A percentile compares a stretch with the other conserved stretches of the same genome.
These are phyloP conservation scores for Achlya hypogyna DNA, from an alignment of 352 stramenopile genomes.

Conservation along the genomic window DNA sequence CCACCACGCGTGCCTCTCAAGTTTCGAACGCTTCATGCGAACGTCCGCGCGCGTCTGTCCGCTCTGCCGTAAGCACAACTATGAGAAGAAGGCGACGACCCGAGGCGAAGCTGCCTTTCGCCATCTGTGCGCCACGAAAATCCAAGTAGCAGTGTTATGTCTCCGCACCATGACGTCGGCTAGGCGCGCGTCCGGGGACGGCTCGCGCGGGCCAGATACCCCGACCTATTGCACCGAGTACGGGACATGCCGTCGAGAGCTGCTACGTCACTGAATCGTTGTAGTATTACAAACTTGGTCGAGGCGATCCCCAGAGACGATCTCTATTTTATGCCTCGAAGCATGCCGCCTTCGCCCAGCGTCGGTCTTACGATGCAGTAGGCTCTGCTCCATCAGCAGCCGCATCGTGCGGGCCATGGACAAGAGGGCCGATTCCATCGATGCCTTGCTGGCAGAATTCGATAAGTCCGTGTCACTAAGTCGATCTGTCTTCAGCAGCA, in stretches of 20 bases:
- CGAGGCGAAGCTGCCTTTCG: constrained; percentile 41
- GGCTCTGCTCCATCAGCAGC: constrained; percentile 47
- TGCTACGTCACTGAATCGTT: background rate
- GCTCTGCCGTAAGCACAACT: constrained; percentile 75
- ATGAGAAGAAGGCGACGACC: constrained; percentile 57
- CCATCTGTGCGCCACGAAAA: constrained; percentile 29
- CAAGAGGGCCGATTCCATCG: constrained; percentile 66
- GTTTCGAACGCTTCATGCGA: constrained; percentile 76
- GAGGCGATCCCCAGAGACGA: constrained; percentile 42
- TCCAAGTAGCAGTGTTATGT: too few species aligned
- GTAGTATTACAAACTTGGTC: constrained; percentile 59
- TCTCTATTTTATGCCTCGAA: constrained; percentile 58
- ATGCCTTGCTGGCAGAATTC: constrained; percentile 67
- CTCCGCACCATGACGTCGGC: background rate
- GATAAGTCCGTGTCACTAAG: constrained; percentile 57
- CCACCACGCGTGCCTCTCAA: constrained; percentile 67
- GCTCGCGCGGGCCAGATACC: constrained; percentile 22
- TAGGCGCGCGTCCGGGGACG: constrained; percentile 35
- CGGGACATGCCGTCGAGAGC: background rate
- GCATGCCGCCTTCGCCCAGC: constrained; percentile 12
- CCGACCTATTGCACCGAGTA: constrained; percentile 30
- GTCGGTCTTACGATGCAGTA: constrained; percentile 8
- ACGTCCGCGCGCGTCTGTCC: constrained; percentile 72
- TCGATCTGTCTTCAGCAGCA: constrained; percentile 44
- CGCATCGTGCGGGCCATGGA: constrained; percentile 49